Conservation (phyloP, 2,329 filamentous ascomycete genomes). For the Pseudogymnoascus sp. region DNA sequence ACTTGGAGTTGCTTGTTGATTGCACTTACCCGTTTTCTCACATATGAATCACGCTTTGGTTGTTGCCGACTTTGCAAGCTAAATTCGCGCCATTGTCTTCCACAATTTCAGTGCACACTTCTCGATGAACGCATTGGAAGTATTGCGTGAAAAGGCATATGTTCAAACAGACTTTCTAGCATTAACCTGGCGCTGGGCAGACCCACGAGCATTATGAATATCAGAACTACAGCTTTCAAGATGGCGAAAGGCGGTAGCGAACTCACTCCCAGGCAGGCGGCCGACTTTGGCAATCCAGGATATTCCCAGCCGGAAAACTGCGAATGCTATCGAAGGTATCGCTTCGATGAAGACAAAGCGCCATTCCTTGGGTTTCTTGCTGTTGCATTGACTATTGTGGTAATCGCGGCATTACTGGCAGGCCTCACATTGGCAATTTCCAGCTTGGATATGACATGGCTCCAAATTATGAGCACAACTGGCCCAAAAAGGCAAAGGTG, state of each 20-base stretch:
- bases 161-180: not conserved
- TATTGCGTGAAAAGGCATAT: not conserved
- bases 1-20: not conserved
- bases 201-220: not conserved
- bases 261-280: not conserved
- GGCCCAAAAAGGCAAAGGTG: constrained; percentile 22
- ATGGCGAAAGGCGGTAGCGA: not conserved
- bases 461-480: constrained; percentile 22
- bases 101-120: not conserved
- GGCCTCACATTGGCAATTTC: constrained; percentile 26
- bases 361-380: constrained; percentile 3
- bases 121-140: not conserved
- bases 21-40: constrained; percentile 2
- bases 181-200: not conserved
- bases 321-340: constrained; percentile 6
- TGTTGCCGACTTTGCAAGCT: not conserved
- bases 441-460: constrained; percentile 23
- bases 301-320: not conserved
- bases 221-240: not conserved
- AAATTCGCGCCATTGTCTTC: not conserved
- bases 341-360: not conserved
- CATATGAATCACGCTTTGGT: not conserved
- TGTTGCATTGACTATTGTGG: constrained; percentile 18
- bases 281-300: not conserved
- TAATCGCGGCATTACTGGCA: constrained; percentile 21